Evolutionary conservation across 805 yeast genomes (phyloP).

Genomic region (Priceomyces fermenticarens): DNA sequence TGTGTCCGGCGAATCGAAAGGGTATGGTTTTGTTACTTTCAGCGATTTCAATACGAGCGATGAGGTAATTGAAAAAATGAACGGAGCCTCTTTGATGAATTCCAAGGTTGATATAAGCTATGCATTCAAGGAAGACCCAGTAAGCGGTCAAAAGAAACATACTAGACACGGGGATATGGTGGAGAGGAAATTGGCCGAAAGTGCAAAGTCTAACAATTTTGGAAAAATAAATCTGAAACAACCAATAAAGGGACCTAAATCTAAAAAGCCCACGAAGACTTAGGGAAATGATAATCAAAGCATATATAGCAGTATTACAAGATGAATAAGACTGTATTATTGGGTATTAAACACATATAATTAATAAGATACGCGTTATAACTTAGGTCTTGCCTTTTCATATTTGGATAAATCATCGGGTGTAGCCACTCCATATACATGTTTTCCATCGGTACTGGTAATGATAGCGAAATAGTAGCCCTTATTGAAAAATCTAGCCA

Average conservation of each 20-base stretch:
- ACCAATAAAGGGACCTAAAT: not conserved
- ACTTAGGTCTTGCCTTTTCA: constrained; percentile 42
- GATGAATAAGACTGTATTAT: too few relatives aligned
- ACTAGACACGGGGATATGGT: constrained; percentile 72
- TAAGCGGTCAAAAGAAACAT: constrained; percentile 38
- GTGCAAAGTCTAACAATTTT: constrained; percentile 47
- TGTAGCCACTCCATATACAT: constrained; percentile 60
- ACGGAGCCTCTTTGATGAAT: constrained; percentile 69
- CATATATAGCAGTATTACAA: not conserved
- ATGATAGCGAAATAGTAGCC: constrained; percentile 57
- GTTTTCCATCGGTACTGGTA: constrained; percentile 49
- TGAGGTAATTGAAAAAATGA: constrained; percentile 63
- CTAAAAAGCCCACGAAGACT: not conserved
- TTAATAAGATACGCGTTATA: constrained; percentile 10
- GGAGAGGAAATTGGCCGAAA: constrained; percentile 68
- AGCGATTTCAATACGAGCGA: constrained; percentile 69
- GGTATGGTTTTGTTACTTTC: constrained; percentile 66
- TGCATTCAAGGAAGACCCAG: constrained; percentile 62
- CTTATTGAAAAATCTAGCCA: constrained; percentile 47
- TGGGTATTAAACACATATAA: too few relatives aligned
- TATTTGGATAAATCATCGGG: constrained; percentile 44
- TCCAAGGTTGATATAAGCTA: constrained; percentile 58
- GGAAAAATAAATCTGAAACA: not conserved
- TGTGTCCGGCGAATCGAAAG: constrained; percentile 48
- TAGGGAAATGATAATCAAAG: not conserved